phyloP scores from a whole-genome alignment of 805 yeast genomes.

The Myxozyma sirexii region DNA sequence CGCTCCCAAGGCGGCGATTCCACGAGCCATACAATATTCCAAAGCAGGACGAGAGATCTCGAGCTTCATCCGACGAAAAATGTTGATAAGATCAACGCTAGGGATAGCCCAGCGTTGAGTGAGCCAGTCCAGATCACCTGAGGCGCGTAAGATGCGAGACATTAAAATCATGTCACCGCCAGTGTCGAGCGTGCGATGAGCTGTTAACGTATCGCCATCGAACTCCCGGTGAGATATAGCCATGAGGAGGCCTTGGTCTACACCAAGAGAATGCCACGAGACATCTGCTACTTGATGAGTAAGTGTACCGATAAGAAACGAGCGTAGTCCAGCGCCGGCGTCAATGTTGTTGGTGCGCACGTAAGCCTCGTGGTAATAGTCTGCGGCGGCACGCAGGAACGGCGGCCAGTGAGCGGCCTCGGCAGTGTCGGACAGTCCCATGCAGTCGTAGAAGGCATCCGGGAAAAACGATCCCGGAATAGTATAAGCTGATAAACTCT shows the following conservation, averaged over 20 bases:
- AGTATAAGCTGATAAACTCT: slow-evolving; percentile 42
- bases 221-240: slow-evolving; percentile 58
- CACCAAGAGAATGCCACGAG: slow-evolving; percentile 66
- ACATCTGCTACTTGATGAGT: slow-evolving; percentile 67
- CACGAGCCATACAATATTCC: slow-evolving; percentile 57
- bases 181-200: slow-evolving; percentile 59
- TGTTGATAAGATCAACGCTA: slow-evolving; percentile 47
- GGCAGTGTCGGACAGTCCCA: slow-evolving; percentile 54
- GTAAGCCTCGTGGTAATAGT: slow-evolving; percentile 47
- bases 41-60: slow-evolving; percentile 44
- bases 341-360: slow-evolving; percentile 30
- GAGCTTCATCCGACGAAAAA: slow-evolving; percentile 48
- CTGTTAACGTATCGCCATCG: slow-evolving; percentile 51
- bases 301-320: slow-evolving; percentile 61
- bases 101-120: slow-evolving; percentile 51
- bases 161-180: slow-evolving; percentile 65
- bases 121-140: slow-evolving; percentile 40
- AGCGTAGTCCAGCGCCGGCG: slow-evolving; percentile 47
- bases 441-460: slow-evolving; percentile 66
- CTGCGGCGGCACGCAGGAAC: slow-evolving; percentile 53
- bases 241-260: slow-evolving; percentile 58
- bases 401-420: slow-evolving; percentile 76
- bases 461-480: slow-evolving; percentile 69
- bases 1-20: slow-evolving; percentile 53
- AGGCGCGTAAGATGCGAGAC: slow-evolving; percentile 44